These are phyloP conservation scores for Penicillium sp. DNA, from an alignment of 2,329 filamentous ascomycete species.

Conservation along the genomic window DNA sequence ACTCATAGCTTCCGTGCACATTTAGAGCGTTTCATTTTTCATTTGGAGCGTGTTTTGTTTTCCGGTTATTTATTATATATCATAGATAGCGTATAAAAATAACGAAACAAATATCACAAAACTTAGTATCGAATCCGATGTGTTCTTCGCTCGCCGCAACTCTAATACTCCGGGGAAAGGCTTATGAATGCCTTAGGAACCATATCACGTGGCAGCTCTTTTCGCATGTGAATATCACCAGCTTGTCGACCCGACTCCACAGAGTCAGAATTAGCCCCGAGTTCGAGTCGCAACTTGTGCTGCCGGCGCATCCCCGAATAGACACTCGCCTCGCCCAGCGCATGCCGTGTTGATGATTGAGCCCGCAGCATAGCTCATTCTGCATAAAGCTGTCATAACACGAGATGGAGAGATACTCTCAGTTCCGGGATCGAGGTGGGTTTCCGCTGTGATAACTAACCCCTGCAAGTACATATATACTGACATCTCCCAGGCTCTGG, in stretches of 20 bases:
- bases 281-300: not conserved
- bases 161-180: not conserved
- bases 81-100: not conserved
- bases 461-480: not conserved
- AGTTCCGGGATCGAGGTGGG: slow-evolving; percentile 83
- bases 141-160: too few species aligned
- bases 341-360: not conserved
- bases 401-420: slow-evolving; percentile 88
- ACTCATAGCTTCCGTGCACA: not conserved
- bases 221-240: slow-evolving; percentile 8
- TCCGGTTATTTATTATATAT: not conserved
- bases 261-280: not conserved
- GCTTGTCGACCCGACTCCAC: not conserved
- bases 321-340: not conserved
- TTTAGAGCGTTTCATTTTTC: not conserved
- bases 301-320: not conserved
- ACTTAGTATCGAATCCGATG: not conserved
- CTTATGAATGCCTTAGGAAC: not conserved
- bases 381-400: not conserved
- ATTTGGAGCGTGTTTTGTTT: not conserved
- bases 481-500: slow-evolving; percentile 67
- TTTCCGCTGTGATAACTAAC: slow-evolving; percentile 8
- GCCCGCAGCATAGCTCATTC: not conserved
- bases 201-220: not conserved
- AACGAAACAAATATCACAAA: not conserved